Evolutionary conservation across 164 flowering plant species (phyloP).

Genomic region (Paratinospora sagittata): DNA sequence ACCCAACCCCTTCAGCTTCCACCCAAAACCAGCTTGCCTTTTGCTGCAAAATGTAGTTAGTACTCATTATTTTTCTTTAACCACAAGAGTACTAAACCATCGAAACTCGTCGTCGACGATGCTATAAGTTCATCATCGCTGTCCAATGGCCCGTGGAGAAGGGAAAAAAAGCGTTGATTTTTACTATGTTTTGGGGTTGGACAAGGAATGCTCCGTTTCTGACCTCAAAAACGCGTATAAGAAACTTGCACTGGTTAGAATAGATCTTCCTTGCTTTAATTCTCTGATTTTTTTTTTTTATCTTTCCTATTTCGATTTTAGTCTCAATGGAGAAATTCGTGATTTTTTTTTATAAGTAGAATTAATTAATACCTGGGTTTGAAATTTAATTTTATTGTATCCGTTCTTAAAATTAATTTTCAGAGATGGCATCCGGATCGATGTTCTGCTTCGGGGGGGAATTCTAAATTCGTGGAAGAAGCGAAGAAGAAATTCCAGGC

Average conservation of each 20-base stretch:
- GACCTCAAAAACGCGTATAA: constrained; percentile 77
- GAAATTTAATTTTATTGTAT: too few relatives aligned
- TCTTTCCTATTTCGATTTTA: neutral
- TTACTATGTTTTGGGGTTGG: constrained; percentile 69
- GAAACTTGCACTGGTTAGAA: constrained; percentile 79
- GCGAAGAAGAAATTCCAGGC: constrained; percentile 87
- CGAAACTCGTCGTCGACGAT: constrained; percentile 10
- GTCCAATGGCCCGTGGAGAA: constrained; percentile 43
- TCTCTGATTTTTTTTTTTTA: neutral
- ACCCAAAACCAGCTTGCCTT: too few relatives aligned
- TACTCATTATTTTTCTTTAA: too few relatives aligned
- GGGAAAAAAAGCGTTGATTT: constrained; percentile 42
- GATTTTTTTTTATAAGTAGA: neutral
- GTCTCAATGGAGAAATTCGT: neutral
- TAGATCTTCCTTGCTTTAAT: neutral
- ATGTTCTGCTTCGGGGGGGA: constrained; percentile 65
- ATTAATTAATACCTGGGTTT: too few relatives aligned
- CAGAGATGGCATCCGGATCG: constrained; percentile 99
- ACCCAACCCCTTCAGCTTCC: too few relatives aligned
- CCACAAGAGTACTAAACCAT: neutral
- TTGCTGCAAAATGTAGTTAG: too few relatives aligned
- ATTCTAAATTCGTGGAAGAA: constrained; percentile 63
- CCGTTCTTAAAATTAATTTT: neutral
- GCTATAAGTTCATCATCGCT: neutral
- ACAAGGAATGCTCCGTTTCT: constrained; percentile 60